Percentiles rank a stretch among this genome's conserved stretches.
Conservation (phyloP, 441 rosid species). For the Omphalea diandra region DNA sequence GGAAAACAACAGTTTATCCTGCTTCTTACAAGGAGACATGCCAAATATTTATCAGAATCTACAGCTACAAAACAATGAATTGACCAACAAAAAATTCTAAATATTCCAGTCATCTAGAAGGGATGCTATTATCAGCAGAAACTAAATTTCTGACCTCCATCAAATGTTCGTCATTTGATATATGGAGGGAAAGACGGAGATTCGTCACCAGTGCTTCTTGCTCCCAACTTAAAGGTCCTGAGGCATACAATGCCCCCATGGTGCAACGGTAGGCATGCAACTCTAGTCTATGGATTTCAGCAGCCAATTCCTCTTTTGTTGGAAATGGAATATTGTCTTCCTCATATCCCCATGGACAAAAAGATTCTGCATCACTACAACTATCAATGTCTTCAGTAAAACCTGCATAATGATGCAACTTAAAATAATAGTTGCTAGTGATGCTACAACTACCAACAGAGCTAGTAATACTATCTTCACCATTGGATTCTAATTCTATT, state of each 20-base stretch:
- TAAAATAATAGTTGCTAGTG: slow-evolving; percentile 33
- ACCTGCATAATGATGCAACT: slow-evolving; percentile 26
- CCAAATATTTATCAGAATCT: slow-evolving; percentile 30
- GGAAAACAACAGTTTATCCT: slow-evolving; percentile 22
- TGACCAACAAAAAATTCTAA: slow-evolving; percentile 12
- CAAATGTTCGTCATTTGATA: slow-evolving; percentile 78
- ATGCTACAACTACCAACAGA: slow-evolving; percentile 86
- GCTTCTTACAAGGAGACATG: slow-evolving; percentile 34
- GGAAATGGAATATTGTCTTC: slow-evolving; percentile 27
- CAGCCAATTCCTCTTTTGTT: slow-evolving; percentile 34
- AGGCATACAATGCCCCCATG: slow-evolving; percentile 53
- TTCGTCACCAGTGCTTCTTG: slow-evolving; percentile 62
- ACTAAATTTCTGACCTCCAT: slow-evolving; percentile 66
- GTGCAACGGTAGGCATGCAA: slow-evolving; percentile 58
- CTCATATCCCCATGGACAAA: slow-evolving; percentile 30
- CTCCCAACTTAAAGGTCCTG: slow-evolving; percentile 85
- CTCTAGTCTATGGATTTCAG: slow-evolving; percentile 57
- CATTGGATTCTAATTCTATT: slow-evolving; percentile 34
- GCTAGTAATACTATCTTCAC: slow-evolving; percentile 45
- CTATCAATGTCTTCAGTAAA: slow-evolving; percentile 36
- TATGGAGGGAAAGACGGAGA: slow-evolving; percentile 63
- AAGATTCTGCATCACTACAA: slow-evolving; percentile 65
- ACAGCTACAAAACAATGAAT: slow-evolving; percentile 24
- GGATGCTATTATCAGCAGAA: slow-evolving; percentile 33
- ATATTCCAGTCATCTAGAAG: slow-evolving; percentile 29